Percentiles rank a stretch among this genome's conserved stretches.
These are phyloP conservation scores for Letharia lupina DNA, from an alignment of 495 filamentous ascomycete genomes.

Conservation along the genomic window DNA sequence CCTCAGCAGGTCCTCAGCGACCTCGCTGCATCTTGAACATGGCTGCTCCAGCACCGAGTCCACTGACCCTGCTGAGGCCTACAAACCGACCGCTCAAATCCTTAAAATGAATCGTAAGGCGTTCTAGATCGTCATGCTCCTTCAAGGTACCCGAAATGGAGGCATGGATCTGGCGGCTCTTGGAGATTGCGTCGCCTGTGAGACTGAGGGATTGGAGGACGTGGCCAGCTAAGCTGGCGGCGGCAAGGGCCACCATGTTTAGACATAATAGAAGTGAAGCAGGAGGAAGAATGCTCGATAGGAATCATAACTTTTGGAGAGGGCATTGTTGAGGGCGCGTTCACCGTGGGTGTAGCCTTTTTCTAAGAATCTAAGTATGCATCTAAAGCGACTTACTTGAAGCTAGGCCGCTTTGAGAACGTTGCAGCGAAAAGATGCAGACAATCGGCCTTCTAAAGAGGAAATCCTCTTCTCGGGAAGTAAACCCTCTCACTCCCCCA, in stretches of 20 bases:
- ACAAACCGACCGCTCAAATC: neutral
- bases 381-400: no score
- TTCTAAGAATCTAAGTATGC: neutral
- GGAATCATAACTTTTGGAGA: neutral
- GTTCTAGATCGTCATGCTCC: neutral
- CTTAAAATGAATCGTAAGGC: neutral
- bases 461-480: no score
- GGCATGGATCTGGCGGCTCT: neutral
- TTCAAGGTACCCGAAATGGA: neutral
- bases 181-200: neutral
- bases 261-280: neutral
- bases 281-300: neutral
- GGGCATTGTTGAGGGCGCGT: neutral
- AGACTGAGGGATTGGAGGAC: constrained; percentile 2
- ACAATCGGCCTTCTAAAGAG: no score
- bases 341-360: neutral
- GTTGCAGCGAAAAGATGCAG: no score
- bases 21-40: constrained; percentile 1
- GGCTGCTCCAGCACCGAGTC: neutral
- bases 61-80: neutral
- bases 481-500: no score
- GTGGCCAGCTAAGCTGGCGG: constrained; percentile 5
- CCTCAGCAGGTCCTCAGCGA: constrained; percentile 1
- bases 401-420: neutral
- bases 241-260: neutral